phyloP scores from a whole-genome alignment of 305 asterid genomes.

The Plantago lanceolata region DNA sequence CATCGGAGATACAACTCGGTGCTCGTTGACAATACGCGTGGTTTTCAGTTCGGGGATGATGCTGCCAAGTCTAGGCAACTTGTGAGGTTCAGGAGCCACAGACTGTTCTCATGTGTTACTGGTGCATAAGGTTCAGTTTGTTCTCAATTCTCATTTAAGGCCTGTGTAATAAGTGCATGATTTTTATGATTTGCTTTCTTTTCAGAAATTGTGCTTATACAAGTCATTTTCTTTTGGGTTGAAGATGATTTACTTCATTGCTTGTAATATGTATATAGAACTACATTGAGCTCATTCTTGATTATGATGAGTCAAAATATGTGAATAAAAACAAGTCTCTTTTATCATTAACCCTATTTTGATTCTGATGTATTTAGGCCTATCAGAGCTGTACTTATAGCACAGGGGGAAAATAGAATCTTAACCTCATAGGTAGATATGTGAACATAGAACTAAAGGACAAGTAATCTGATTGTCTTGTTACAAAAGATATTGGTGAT shows the following conservation, averaged over 20 bases:
- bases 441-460: too few species aligned
- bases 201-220: not conserved
- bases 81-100: conserved; percentile 64
- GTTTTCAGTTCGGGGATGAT: conserved; percentile 22
- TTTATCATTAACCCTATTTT: not conserved
- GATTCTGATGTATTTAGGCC: too few species aligned
- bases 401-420: too few species aligned
- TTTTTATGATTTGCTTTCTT: not conserved
- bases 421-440: too few species aligned
- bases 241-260: not conserved
- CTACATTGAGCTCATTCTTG: conserved; percentile 1
- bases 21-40: conserved; percentile 18
- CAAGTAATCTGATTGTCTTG: too few species aligned
- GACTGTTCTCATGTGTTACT: conserved; percentile 56
- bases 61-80: conserved; percentile 36
- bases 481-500: too few species aligned
- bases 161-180: not conserved
- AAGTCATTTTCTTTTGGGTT: not conserved
- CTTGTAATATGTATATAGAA: conserved; percentile 9
- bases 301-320: not conserved
- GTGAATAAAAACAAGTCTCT: conserved; percentile 8
- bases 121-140: conserved; percentile 32
- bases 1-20: conserved; percentile 45
- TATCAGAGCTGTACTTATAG: too few species aligned
- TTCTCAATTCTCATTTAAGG: not conserved